Conservation (phyloP, 148 eudicot species). For the Simmondsia chinensis region DNA sequence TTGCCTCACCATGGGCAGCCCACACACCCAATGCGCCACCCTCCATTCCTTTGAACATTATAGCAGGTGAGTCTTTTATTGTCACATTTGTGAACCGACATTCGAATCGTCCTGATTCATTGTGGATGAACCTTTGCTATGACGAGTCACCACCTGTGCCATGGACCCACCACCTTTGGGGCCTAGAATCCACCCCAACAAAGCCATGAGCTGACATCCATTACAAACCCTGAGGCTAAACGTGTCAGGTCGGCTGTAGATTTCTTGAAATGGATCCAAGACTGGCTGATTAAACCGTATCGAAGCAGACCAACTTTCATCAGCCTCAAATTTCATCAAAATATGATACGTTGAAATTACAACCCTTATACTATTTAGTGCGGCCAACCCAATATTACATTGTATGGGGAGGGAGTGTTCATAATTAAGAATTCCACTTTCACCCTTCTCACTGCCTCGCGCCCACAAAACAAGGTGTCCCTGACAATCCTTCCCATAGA, state of each 20-base stretch:
- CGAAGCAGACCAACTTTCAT: constrained; percentile 90
- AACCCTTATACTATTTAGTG: no score
- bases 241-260: constrained; percentile 65
- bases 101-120: constrained; percentile 82
- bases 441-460: no score
- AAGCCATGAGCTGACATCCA: constrained; percentile 96
- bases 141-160: constrained; percentile 64
- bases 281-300: constrained; percentile 72
- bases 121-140: constrained; percentile 82
- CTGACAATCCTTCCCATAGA: no score
- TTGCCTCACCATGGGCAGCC: constrained; percentile 97
- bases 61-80: constrained; percentile 66
- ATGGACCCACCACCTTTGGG: constrained; percentile 63
- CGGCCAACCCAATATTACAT: no score
- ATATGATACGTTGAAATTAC: no score
- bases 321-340: no score
- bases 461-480: no score
- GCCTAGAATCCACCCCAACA: constrained; percentile 92
- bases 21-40: constrained; percentile 86
- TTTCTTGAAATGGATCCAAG: constrained; percentile 66
- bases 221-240: constrained; percentile 92
- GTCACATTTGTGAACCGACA: constrained; percentile 83
- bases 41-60: constrained; percentile 81
- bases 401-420: no score
- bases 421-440: no score